A percentile compares a stretch with the other conserved stretches of the same genome.
Evolutionary conservation across 139 green algal species (phyloP).

Genomic region (Haematococcus sp.): DNA sequence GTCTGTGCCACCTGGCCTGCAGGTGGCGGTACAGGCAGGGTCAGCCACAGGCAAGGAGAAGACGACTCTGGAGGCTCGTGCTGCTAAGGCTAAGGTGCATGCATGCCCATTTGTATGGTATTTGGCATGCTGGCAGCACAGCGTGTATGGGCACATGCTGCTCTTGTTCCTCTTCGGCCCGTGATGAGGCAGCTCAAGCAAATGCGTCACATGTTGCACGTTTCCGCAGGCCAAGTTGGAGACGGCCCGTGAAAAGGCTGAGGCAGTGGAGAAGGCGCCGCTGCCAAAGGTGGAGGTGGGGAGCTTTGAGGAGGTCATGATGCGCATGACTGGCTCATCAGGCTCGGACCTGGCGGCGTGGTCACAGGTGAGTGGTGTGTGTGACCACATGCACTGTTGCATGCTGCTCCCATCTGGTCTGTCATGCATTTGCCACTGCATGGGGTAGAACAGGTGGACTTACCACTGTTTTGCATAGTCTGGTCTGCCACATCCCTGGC

Average conservation of each 20-base stretch:
- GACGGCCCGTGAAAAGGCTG: slow-evolving; percentile 36
- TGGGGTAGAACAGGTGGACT: too few relatives aligned
- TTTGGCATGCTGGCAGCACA: too few relatives aligned
- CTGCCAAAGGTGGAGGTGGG: slow-evolving; percentile 66
- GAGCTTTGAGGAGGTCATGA: slow-evolving; percentile 63
- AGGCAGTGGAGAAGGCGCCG: slow-evolving; percentile 44
- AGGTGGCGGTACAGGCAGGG: slow-evolving; percentile 24
- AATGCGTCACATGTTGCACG: too few relatives aligned
- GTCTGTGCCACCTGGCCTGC: slow-evolving; percentile 1
- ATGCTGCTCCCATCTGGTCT: too few relatives aligned
- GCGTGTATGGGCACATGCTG: too few relatives aligned
- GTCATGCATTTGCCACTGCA: background rate
- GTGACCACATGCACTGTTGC: slow-evolving; percentile 11
- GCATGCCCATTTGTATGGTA: slow-evolving; percentile 25
- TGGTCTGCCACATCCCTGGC: too few relatives aligned
- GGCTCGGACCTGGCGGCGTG: slow-evolving; percentile 53
- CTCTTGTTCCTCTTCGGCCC: too few relatives aligned
- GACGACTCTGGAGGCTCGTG: slow-evolving; percentile 29
- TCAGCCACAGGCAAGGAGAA: slow-evolving; percentile 32
- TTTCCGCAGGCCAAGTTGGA: slow-evolving; percentile 36
- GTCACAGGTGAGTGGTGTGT: slow-evolving; percentile 34
- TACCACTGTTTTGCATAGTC: too few relatives aligned
- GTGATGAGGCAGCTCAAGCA: too few relatives aligned
- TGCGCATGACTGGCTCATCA: slow-evolving; percentile 51
- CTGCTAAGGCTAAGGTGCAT: slow-evolving; percentile 34